These are phyloP conservation scores for Aspergillus avenaceus DNA, from an alignment of 495 filamentous ascomycete species.

Conservation along the genomic window DNA sequence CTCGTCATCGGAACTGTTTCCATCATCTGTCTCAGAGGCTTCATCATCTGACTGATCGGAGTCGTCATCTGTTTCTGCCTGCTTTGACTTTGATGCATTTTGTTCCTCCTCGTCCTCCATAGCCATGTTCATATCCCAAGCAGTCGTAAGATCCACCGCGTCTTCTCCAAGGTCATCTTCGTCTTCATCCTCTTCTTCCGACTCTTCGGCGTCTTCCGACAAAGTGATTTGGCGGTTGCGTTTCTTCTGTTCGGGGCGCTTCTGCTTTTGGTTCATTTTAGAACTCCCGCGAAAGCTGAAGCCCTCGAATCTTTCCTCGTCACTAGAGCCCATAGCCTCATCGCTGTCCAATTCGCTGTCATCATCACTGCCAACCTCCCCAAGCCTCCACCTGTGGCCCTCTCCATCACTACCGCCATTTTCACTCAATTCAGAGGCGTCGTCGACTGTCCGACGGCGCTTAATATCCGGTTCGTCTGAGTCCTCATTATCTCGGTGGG, in stretches of 20 bases:
- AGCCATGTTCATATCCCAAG: constrained; percentile 68
- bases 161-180: constrained; percentile 75
- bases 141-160: constrained; percentile 77
- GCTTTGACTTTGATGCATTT: constrained; percentile 27
- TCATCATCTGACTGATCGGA: constrained; percentile 40
- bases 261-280: constrained; percentile 42
- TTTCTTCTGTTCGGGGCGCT: constrained; percentile 24
- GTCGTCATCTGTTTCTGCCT: constrained; percentile 30
- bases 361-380: constrained; percentile 68
- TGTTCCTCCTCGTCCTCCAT: constrained; percentile 40
- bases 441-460: constrained; percentile 34
- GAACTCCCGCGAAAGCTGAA: constrained; percentile 69
- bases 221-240: constrained; percentile 45
- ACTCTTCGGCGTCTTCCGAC: constrained; percentile 53
- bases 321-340: constrained; percentile 86
- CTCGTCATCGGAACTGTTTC: constrained; percentile 42
- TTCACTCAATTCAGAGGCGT: constrained; percentile 38
- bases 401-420: constrained; percentile 74
- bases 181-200: constrained; percentile 45
- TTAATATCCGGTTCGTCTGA: constrained; percentile 46
- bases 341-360: constrained; percentile 87
- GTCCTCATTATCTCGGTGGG: constrained; percentile 39
- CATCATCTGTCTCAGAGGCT: constrained; percentile 47
- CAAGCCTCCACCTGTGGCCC: constrained; percentile 82
- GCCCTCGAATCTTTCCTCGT: constrained; percentile 76